Evolutionary conservation across 2,329 filamentous ascomycete genomes (phyloP), one percentile per base, ranked within the genome.

Genomic region (Clarireedia paspali): DNA sequence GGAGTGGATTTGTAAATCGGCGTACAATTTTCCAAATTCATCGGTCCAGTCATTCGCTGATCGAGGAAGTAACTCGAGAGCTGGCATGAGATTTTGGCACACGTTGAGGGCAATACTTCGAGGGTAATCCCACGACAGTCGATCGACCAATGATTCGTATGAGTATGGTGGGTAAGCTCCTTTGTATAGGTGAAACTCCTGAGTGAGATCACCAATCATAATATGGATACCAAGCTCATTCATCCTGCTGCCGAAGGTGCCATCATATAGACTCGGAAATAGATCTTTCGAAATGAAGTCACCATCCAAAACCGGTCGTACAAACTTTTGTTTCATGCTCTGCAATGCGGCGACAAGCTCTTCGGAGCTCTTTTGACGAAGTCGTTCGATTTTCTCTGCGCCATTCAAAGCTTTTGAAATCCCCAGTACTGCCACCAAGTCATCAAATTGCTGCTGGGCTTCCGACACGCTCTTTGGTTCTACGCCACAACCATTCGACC

Each of bases 401-500:
- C 12, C 24, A 6, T 7, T 57, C 52, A 50, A 53, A n/a, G 45
- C 27, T 5, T 17, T 14, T 14, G 60, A 47, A 20, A 62, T 57
- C 24, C 26, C 23, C 5, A 62, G n/a, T 15, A 60, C 42, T n/a
- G 24, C 12, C 3, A 58, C 3, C 15, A 62, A 47, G 38, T 61
- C 48, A 23, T 62, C 59, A 45, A 61, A 62, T 30, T 61, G 57
- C 12, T 50, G 26, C 40, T 62, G 57, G 4, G 46, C 57, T 46
- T 62, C 59, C 24, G 51, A 44, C 4, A 73, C 58, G 0, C 62
- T 67, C 57, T 73, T 76, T 0, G 74, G 74, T 47, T 75, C 72
- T 3, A 74, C 72, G 0, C 71, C 73, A 38, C 75, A 74, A 0
- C 73, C 72, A 62, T 77, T 77, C 1, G 74, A 76, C 53, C 53